A percentile compares a stretch with the other conserved stretches of the same genome.
Conservation (phyloP, 139 green algal genomes). For the Pleodorina starrii region DNA sequence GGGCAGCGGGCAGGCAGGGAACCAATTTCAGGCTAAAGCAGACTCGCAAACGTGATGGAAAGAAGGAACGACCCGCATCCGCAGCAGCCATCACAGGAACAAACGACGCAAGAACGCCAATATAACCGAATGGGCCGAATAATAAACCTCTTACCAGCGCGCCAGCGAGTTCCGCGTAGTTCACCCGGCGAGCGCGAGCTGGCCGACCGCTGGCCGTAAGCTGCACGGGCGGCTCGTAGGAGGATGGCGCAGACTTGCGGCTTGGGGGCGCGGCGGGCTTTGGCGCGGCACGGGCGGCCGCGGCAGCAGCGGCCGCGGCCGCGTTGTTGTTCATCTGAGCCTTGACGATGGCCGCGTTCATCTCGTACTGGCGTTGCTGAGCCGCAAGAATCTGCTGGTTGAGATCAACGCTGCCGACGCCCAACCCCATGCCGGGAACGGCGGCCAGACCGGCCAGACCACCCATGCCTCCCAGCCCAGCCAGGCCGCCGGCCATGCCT, state of each 20-base stretch:
- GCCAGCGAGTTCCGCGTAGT: slow-evolving; percentile 42
- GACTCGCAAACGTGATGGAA: no score
- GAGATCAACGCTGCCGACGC: slow-evolving; percentile 2
- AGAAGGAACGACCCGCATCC: no score
- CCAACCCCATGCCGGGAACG: neutral
- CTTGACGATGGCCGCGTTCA: slow-evolving; percentile 10
- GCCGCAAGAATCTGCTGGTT: slow-evolving; percentile 28
- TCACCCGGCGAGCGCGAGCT: slow-evolving; percentile 29
- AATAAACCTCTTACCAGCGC: slow-evolving; percentile 18
- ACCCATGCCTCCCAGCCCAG: neutral
- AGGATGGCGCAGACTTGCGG: slow-evolving; percentile 42
- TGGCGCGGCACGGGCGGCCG: neutral
- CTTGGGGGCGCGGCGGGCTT: neutral
- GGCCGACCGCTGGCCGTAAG: slow-evolving; percentile 28
- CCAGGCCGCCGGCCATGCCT: neutral
- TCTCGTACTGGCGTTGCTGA: slow-evolving; percentile 47
- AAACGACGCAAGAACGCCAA: neutral
- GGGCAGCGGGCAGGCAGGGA: no score
- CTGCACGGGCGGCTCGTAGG: slow-evolving; percentile 26
- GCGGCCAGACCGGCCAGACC: neutral
- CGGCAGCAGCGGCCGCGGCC: neutral
- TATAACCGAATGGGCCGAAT: neutral
- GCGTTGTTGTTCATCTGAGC: slow-evolving; percentile 17
- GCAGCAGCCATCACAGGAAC: no score
- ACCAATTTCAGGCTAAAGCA: no score